Conservation (phyloP, 306 rosid species). For the Prunus fruticosa region DNA sequence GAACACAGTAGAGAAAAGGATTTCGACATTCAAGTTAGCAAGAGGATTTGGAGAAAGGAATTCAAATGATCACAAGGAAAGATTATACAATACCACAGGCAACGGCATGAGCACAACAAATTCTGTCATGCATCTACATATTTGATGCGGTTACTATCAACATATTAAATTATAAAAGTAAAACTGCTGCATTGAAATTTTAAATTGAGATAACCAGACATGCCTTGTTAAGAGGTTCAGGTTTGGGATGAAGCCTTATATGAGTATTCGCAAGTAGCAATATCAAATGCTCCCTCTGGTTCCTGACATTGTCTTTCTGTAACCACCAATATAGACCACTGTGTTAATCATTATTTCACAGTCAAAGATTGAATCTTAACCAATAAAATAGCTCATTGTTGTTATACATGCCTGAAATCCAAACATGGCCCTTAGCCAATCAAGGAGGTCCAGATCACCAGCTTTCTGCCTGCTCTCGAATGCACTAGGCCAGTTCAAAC, state of each 20-base stretch:
- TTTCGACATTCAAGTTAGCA: not conserved
- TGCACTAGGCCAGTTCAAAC: conserved; percentile 80
- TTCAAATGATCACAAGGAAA: not conserved
- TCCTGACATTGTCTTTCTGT: conserved; percentile 93
- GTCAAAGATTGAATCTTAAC: conserved; percentile 2
- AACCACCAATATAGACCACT: conserved; percentile 33
- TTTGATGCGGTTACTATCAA: not conserved
- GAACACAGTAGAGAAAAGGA: not conserved
- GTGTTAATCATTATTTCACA: conserved; percentile 8
- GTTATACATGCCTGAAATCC: conserved; percentile 76
- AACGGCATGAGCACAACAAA: not conserved
- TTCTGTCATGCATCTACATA: not conserved
- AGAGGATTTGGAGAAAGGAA: not conserved
- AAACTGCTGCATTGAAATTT: not conserved
- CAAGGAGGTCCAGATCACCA: conserved; percentile 84
- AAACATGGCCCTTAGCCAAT: conserved; percentile 96
- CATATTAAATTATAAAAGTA: not conserved
- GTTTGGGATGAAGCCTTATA: conserved; percentile 84
- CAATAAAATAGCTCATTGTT: not conserved
- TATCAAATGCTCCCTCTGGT: conserved; percentile 94
- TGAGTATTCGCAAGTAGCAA: conserved; percentile 85
- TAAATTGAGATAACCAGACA: conserved; percentile 14
- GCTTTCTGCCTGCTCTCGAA: conserved; percentile 80
- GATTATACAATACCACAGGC: not conserved
- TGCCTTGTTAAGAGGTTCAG: conserved; percentile 96